These are phyloP conservation scores for Chlamydomonas applanata DNA, from an alignment of 139 green algal genomes.

Conservation along the genomic window DNA sequence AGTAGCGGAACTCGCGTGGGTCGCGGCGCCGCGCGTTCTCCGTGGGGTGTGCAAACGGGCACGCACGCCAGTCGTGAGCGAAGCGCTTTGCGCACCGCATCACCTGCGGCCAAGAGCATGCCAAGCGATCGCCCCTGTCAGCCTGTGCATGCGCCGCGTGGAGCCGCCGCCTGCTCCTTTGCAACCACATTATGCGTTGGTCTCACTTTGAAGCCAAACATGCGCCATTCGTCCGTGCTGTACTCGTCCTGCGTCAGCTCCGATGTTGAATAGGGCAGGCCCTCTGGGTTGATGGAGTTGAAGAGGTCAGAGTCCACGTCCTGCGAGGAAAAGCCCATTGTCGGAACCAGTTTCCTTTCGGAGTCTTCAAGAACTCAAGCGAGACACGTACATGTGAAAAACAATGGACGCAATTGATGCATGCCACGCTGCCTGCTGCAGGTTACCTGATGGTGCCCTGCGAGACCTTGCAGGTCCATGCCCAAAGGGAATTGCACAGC, in stretches of 20 bases:
- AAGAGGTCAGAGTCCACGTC: no score
- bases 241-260: constrained; percentile 82
- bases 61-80: constrained; percentile 94
- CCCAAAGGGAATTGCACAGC: no score
- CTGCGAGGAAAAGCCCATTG: background rate
- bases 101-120: constrained; percentile 49
- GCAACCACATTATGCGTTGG: no score
- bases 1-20: constrained; percentile 84
- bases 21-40: constrained; percentile 95
- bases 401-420: no score
- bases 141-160: no score
- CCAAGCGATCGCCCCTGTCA: no score
- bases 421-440: constrained; percentile 2
- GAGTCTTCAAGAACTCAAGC: no score
- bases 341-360: no score
- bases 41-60: constrained; percentile 94
- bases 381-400: no score
- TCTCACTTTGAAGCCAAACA: constrained; percentile 85
- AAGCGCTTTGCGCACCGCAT: constrained; percentile 78
- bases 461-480: no score
- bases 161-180: no score
- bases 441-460: no score
- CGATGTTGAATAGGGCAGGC: constrained; percentile 49
- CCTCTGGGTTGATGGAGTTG: constrained; percentile 22
- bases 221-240: constrained; percentile 78